A percentile compares a stretch with the other conserved stretches of the same genome.
Conservation (phyloP, 805 yeast species). For the Saturnispora mendoncae region DNA sequence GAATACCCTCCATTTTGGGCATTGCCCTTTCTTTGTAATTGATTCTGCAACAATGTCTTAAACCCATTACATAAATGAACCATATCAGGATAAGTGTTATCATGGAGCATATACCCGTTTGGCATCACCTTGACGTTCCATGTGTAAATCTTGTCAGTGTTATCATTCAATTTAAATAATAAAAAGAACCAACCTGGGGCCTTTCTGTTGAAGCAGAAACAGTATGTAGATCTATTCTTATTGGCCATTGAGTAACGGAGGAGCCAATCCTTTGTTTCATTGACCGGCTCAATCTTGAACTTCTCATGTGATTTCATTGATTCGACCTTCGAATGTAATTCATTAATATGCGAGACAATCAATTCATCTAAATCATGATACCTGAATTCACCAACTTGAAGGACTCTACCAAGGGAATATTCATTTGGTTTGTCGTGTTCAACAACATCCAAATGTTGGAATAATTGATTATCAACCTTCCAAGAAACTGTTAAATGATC, state of each 20-base stretch:
- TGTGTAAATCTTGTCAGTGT: slow-evolving; percentile 55
- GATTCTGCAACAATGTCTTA: slow-evolving; percentile 42
- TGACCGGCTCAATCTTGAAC: slow-evolving; percentile 69
- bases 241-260: slow-evolving; percentile 86
- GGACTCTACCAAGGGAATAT: slow-evolving; percentile 45
- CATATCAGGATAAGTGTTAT: slow-evolving; percentile 83
- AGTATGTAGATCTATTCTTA: slow-evolving; percentile 82
- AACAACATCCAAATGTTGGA: slow-evolving; percentile 82
- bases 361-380: slow-evolving; percentile 91
- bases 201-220: slow-evolving; percentile 82
- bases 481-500: slow-evolving; percentile 89
- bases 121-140: slow-evolving; percentile 92
- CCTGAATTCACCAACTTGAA: slow-evolving; percentile 55
- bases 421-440: slow-evolving; percentile 66
- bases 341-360: slow-evolving; percentile 77
- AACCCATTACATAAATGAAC: slow-evolving; percentile 87
- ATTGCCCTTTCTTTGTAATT: slow-evolving; percentile 18
- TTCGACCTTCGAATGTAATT: slow-evolving; percentile 72
- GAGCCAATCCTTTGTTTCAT: slow-evolving; percentile 79
- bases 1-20: slow-evolving; percentile 13
- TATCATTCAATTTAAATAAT: slow-evolving; percentile 70
- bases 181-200: slow-evolving; percentile 91
- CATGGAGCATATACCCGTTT: slow-evolving; percentile 72
- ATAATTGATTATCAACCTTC: slow-evolving; percentile 87
- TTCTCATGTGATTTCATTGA: slow-evolving; percentile 83